phyloP scores from a whole-genome alignment of 2,329 filamentous ascomycete species.

The Colletotrichum falcatum region DNA sequence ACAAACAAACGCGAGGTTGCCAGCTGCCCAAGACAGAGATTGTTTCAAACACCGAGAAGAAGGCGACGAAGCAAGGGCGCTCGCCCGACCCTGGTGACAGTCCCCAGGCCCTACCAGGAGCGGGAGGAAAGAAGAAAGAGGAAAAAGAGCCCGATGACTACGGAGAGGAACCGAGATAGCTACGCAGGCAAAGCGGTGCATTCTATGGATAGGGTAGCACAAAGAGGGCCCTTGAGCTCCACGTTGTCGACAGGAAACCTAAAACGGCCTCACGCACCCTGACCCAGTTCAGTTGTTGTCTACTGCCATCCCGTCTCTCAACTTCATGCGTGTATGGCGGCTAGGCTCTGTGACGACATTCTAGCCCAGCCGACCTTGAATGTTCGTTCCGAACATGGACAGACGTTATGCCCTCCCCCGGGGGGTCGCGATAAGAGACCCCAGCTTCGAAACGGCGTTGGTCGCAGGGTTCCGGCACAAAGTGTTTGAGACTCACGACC shows the following conservation, averaged over 20 bases:
- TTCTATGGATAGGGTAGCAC: background rate
- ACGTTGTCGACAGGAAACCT: slow-evolving; percentile 25
- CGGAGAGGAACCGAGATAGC: background rate
- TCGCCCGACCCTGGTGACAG: slow-evolving; percentile 9
- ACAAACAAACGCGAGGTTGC: slow-evolving; percentile 22
- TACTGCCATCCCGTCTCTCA: slow-evolving; percentile 39
- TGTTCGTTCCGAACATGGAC: slow-evolving; percentile 38
- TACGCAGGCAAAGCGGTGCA: background rate
- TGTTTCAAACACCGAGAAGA: slow-evolving; percentile 34
- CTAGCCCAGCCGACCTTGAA: slow-evolving; percentile 28
- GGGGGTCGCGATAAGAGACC: slow-evolving; percentile 15
- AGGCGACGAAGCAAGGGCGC: slow-evolving; percentile 37
- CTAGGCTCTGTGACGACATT: slow-evolving; percentile 31
- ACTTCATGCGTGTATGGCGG: slow-evolving; percentile 29
- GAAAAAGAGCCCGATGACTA: slow-evolving; percentile 6
- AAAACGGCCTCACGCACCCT: slow-evolving; percentile 39
- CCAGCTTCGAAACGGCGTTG: slow-evolving; percentile 47
- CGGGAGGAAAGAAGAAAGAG: background rate
- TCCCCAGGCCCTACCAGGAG: slow-evolving; percentile 22
- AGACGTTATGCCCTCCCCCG: slow-evolving; percentile 32
- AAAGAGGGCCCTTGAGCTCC: slow-evolving; percentile 2
- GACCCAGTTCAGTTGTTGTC: slow-evolving; percentile 16
- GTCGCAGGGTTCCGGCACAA: slow-evolving; percentile 49
- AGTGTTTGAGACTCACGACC: slow-evolving; percentile 49
- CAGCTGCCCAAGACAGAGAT: slow-evolving; percentile 33